Percentiles rank a stretch among this genome's conserved stretches.
phyloP scores from a whole-genome alignment of 2,329 filamentous ascomycete genomes.

The Ramularia collo-cygni region DNA sequence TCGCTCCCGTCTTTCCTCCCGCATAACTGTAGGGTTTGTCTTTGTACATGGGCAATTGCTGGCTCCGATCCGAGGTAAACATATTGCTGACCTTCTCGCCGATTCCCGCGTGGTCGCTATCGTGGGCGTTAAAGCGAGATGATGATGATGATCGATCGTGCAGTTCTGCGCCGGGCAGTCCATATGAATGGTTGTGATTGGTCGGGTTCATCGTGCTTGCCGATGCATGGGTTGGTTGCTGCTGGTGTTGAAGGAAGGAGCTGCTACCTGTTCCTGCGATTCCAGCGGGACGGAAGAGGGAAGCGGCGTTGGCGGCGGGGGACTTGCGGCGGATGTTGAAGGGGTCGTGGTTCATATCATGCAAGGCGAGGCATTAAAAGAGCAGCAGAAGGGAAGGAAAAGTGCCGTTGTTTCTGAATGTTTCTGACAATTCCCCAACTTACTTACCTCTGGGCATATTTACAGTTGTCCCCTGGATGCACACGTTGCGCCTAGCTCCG shows the following conservation, averaged over 20 bases:
- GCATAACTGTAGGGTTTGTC: constrained; percentile 84
- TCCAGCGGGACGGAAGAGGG: constrained; percentile 17
- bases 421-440: no score
- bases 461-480: no score
- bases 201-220: constrained; percentile 15
- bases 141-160: constrained; percentile 13
- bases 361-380: no score
- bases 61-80: constrained; percentile 52
- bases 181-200: constrained; percentile 14
- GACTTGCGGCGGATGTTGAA: constrained; percentile 36
- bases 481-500: no score
- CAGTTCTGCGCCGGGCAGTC: constrained; percentile 14
- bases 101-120: constrained; percentile 31
- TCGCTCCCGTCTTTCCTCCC: constrained; percentile 44
- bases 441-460: no score
- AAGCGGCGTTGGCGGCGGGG: constrained; percentile 17
- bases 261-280: constrained; percentile 2
- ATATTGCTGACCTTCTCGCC: constrained; percentile 58
- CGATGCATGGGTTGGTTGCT: neutral
- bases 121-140: constrained; percentile 17
- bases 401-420: neutral
- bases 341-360: constrained; percentile 38
- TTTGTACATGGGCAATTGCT: constrained; percentile 86
- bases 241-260: constrained; percentile 5
- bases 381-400: constrained; percentile 3